phyloP scores from a whole-genome alignment of 2,329 filamentous ascomycete genomes.

The Apiospora pterosperma region DNA sequence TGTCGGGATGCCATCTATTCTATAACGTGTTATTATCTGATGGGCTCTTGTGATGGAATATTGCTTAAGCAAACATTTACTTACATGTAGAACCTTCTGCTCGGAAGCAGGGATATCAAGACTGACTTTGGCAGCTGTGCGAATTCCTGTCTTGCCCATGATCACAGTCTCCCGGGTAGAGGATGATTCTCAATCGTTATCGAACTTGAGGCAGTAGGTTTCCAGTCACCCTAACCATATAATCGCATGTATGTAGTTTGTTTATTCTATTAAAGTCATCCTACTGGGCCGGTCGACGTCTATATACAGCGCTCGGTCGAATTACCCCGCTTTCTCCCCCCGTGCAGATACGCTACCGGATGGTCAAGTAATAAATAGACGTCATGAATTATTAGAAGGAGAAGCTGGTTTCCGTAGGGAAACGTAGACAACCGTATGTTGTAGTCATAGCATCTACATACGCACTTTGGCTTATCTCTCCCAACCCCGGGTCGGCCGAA shows the following conservation, averaged over 20 bases:
- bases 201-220: neutral
- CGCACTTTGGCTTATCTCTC: constrained; percentile 3
- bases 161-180: neutral
- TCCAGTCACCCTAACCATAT: neutral
- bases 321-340: constrained; percentile 7
- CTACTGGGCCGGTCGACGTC: neutral
- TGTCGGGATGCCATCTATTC: constrained; percentile 94
- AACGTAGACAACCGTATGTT: neutral
- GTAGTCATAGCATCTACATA: neutral
- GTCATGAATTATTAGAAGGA: neutral
- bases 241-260: too few species aligned
- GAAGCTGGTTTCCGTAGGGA: neutral
- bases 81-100: constrained; percentile 68
- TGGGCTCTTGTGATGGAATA: constrained; percentile 3
- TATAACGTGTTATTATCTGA: constrained; percentile 26
- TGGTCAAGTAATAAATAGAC: neutral
- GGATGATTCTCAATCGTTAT: neutral
- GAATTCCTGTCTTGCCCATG: constrained; percentile 49
- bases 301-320: neutral
- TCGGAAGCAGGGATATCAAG: constrained; percentile 68
- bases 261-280: neutral
- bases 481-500: neutral
- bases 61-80: constrained; percentile 23
- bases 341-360: neutral
- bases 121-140: constrained; percentile 70